Conservation (phyloP, 495 filamentous ascomycete genomes). For the Xylaria venustula region DNA sequence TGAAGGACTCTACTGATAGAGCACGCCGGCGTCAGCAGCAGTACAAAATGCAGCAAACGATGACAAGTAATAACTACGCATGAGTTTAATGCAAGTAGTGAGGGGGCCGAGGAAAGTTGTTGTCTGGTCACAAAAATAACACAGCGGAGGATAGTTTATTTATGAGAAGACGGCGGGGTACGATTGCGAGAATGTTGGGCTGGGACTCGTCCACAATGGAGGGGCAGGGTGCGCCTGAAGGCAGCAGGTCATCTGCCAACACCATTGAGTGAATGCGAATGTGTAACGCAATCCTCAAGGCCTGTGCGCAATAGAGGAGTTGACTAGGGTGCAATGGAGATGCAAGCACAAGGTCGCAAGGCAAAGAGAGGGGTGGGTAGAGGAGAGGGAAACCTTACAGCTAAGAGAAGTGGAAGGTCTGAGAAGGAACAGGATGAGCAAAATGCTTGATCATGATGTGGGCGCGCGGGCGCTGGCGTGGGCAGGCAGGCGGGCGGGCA, state of each 20-base stretch:
- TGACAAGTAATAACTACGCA: background rate
- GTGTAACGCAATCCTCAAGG: too few relatives aligned
- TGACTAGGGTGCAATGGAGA: too few relatives aligned
- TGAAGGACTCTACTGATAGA: background rate
- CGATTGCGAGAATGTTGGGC: slow-evolving; percentile 9
- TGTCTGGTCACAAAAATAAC: background rate
- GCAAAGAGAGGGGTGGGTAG: background rate
- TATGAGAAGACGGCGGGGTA: slow-evolving; percentile 38
- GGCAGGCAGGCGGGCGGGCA: background rate
- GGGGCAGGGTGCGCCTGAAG: background rate
- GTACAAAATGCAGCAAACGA: background rate
- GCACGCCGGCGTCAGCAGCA: background rate
- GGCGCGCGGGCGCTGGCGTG: too few relatives aligned
- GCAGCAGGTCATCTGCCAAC: background rate
- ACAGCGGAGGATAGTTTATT: background rate
- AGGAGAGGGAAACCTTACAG: slow-evolving; percentile 20
- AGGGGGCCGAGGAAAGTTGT: too few relatives aligned
- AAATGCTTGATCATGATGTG: slow-evolving; percentile 30
- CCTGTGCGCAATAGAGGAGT: background rate
- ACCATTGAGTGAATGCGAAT: too few relatives aligned
- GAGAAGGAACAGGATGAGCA: slow-evolving; percentile 10
- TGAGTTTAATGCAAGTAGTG: background rate
- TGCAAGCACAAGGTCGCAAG: too few relatives aligned
- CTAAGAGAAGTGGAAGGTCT: slow-evolving; percentile 22
- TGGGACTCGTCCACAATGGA: slow-evolving; percentile 3